A percentile compares a stretch with the other conserved stretches of the same genome.
phyloP scores from a whole-genome alignment of 106 monocot genomes.

The Triglochin maritima region DNA sequence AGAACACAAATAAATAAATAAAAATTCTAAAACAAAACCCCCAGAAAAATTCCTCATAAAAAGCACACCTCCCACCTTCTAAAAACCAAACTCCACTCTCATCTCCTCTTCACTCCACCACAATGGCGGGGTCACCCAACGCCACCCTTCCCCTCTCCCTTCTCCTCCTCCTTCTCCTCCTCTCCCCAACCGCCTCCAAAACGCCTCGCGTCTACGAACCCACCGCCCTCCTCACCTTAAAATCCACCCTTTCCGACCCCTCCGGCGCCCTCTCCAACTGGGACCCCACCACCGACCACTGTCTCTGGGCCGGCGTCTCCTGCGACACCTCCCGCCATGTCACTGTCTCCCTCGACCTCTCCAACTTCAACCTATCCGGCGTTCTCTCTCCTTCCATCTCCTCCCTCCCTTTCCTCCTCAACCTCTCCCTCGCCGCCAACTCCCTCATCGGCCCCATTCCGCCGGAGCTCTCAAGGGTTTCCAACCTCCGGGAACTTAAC shows the following conservation, averaged over 20 bases:
- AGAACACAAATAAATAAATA: no score
- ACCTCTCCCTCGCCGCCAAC: conserved; percentile 43
- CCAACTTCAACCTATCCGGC: conserved; percentile 51
- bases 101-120: background rate
- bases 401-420: conserved; percentile 21
- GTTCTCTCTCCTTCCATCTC: conserved; percentile 29
- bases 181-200: background rate
- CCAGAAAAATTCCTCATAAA: no score
- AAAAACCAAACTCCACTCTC: background rate
- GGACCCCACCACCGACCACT: conserved; percentile 22
- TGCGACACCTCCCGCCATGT: conserved; percentile 11
- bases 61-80: no score
- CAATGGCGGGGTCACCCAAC: background rate
- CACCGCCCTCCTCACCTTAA: conserved; percentile 19
- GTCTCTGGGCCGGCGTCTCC: conserved; percentile 28
- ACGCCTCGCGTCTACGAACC: background rate
- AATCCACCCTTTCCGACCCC: conserved; percentile 18
- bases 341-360: conserved; percentile 40
- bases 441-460: conserved; percentile 54
- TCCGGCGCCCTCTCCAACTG: conserved; percentile 18
- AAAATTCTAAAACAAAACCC: no score
- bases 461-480: conserved; percentile 24
- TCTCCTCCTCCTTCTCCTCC: conserved; percentile 1
- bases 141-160: background rate
- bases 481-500: conserved; percentile 50